phyloP scores from a whole-genome alignment of 306 rosid genomes.

The Cyamopsis tetragonoloba region DNA sequence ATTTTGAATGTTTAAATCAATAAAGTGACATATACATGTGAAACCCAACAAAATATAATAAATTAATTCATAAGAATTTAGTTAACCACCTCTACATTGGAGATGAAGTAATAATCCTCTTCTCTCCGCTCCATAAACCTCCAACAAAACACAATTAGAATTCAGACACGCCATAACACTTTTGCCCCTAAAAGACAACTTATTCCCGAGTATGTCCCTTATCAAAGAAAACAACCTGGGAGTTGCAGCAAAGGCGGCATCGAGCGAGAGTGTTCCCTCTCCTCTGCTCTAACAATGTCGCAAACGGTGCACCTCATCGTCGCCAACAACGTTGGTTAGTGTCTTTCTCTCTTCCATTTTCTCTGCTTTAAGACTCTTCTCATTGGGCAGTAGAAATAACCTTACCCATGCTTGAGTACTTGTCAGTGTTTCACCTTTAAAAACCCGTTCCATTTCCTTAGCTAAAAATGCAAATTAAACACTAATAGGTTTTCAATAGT shows the following conservation, averaged over 20 bases:
- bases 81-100: too few relatives aligned
- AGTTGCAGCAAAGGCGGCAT: slow-evolving; percentile 17
- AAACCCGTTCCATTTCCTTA: slow-evolving; percentile 1
- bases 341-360: not conserved
- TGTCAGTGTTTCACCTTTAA: not conserved
- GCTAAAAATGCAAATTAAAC: not conserved
- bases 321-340: slow-evolving; percentile 44
- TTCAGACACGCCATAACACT: not conserved
- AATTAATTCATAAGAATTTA: too few relatives aligned
- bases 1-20: too few relatives aligned
- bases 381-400: not conserved
- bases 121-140: too few relatives aligned
- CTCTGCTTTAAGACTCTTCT: not conserved
- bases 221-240: slow-evolving; percentile 27
- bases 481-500: slow-evolving; percentile 20
- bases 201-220: slow-evolving; percentile 49
- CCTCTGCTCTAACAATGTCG: slow-evolving; percentile 38
- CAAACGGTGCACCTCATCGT: slow-evolving; percentile 44
- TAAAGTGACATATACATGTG: too few relatives aligned
- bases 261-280: slow-evolving; percentile 2
- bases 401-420: not conserved
- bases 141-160: too few relatives aligned
- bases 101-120: too few relatives aligned
- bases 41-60: too few relatives aligned
- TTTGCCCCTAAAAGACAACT: not conserved